These are phyloP conservation scores for Saprolegnia diclina DNA, from an alignment of 352 stramenopile species.

Conservation along the genomic window DNA sequence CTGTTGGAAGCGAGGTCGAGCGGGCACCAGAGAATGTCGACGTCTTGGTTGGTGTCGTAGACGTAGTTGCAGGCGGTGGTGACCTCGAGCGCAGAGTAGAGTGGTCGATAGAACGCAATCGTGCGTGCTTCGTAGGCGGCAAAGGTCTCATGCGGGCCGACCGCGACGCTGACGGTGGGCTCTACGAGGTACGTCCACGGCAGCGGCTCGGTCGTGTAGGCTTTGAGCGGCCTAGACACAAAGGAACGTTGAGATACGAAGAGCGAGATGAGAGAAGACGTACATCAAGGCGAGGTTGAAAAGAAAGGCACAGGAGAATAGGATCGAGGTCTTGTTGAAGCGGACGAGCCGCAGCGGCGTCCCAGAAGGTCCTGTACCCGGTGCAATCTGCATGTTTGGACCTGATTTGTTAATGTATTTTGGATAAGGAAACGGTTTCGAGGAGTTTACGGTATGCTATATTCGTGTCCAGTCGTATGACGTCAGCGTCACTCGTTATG, in stretches of 20 bases:
- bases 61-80: background rate
- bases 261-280: background rate
- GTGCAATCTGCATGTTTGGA: too few species aligned
- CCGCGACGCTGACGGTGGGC: background rate
- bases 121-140: background rate
- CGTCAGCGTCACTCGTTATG: too few species aligned
- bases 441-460: too few species aligned
- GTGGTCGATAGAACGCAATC: background rate
- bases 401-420: too few species aligned
- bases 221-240: background rate
- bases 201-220: background rate
- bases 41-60: conserved; percentile 5
- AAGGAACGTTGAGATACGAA: background rate
- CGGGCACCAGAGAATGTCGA: background rate
- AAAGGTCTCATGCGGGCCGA: background rate
- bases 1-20: background rate
- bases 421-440: too few species aligned
- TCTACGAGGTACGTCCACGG: background rate
- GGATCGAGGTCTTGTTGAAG: background rate
- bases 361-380: too few species aligned
- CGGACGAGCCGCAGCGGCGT: background rate
- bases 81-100: background rate
- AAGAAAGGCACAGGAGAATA: background rate
- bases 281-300: conserved; percentile 1
- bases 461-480: too few species aligned